These are phyloP conservation scores for Didymella glomerata DNA, from an alignment of 2,329 filamentous ascomycete genomes.

Conservation along the genomic window DNA sequence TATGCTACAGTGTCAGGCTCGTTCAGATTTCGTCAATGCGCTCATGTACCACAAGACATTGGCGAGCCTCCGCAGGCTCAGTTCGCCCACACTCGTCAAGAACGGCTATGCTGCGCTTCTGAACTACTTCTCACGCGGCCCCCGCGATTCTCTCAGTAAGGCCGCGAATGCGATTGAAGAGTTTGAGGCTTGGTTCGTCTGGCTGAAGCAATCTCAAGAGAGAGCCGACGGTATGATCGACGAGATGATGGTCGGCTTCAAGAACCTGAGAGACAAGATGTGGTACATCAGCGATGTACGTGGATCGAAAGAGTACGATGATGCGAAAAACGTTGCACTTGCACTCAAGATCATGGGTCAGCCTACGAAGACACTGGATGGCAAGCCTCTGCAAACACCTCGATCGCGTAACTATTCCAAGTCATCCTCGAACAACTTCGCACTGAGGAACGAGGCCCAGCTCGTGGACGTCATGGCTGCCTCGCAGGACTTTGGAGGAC, in stretches of 20 bases:
- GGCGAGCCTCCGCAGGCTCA: slow-evolving; percentile 72
- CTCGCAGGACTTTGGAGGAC: slow-evolving; percentile 81
- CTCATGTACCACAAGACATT: slow-evolving; percentile 87
- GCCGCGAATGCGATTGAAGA: slow-evolving; percentile 78
- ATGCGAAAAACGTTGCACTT: slow-evolving; percentile 83
- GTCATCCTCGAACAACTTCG: slow-evolving; percentile 64
- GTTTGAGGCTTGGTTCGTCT: slow-evolving; percentile 82
- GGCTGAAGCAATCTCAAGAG: slow-evolving; percentile 83
- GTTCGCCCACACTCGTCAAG: slow-evolving; percentile 67
- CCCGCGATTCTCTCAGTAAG: slow-evolving; percentile 72
- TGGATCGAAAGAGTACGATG: slow-evolving; percentile 86
- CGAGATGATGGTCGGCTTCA: slow-evolving; percentile 75
- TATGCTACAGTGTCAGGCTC: slow-evolving; percentile 76
- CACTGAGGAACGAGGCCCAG: slow-evolving; percentile 83
- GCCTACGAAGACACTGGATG: slow-evolving; percentile 53
- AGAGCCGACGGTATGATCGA: slow-evolving; percentile 78
- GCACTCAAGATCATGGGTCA: slow-evolving; percentile 91
- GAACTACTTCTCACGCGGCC: slow-evolving; percentile 76
- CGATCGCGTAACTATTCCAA: slow-evolving; percentile 56
- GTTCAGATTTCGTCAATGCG: slow-evolving; percentile 83
- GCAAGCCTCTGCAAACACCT: slow-evolving; percentile 50
- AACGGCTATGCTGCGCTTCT: slow-evolving; percentile 76
- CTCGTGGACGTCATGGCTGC: slow-evolving; percentile 88
- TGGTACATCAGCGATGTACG: slow-evolving; percentile 97
- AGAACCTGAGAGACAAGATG: slow-evolving; percentile 90